A percentile compares a stretch with the other conserved stretches of the same genome.
Evolutionary conservation across 176 grass and related monocot genomes (phyloP).

Genomic region (Zea mays): DNA sequence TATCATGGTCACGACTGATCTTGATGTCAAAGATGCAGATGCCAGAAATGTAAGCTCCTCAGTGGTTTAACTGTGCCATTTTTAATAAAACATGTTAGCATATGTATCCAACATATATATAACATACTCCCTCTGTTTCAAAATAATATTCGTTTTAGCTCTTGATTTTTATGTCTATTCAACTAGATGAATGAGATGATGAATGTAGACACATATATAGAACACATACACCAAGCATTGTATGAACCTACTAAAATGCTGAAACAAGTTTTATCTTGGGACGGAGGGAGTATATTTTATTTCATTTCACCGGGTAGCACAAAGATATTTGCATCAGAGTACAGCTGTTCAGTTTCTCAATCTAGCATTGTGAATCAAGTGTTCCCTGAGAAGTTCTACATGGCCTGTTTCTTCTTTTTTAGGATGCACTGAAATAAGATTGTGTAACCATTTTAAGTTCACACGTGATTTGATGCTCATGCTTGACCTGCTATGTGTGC

Average conservation of each 20-base stretch:
- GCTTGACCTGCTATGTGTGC: neutral
- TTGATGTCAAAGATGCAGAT: conserved; percentile 98
- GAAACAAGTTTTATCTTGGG: too few species aligned
- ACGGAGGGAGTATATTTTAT: too few species aligned
- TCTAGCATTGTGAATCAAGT: neutral
- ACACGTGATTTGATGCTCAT: neutral
- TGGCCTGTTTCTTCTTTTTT: neutral
- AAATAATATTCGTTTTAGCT: too few species aligned
- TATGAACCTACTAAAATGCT: too few species aligned
- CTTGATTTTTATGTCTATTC: too few species aligned
- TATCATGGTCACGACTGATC: conserved; percentile 92
- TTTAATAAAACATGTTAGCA: conserved; percentile 22
- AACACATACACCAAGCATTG: too few species aligned
- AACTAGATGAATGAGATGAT: too few species aligned
- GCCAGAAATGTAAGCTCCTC: conserved; percentile 82
- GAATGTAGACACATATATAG: too few species aligned
- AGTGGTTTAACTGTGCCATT: neutral
- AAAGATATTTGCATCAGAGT: conserved; percentile 18
- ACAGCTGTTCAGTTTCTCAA: neutral
- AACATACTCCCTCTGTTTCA: neutral
- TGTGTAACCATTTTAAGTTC: neutral
- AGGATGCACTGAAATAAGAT: neutral
- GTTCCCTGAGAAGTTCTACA: neutral
- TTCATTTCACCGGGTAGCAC: neutral
- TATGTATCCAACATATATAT: neutral